These are phyloP conservation scores for Alternaria novae-zelandiae DNA, from an alignment of 2,329 filamentous ascomycete species.

Conservation along the genomic window DNA sequence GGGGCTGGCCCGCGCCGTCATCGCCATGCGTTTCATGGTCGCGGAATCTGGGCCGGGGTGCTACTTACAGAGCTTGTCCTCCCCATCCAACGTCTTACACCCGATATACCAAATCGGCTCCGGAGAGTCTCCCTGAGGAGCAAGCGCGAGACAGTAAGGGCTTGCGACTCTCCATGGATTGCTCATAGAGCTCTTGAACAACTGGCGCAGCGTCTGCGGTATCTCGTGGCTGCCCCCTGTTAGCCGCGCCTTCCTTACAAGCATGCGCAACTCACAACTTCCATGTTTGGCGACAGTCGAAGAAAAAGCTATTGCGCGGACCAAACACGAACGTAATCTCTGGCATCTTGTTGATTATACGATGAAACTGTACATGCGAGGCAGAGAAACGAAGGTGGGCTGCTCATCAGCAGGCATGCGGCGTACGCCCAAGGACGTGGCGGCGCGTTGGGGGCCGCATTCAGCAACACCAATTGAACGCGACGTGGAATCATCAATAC, in stretches of 20 bases:
- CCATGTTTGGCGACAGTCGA: slow-evolving; percentile 46
- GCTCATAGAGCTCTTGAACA: slow-evolving; percentile 42
- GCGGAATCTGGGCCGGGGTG: slow-evolving; percentile 1
- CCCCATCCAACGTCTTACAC: slow-evolving; percentile 39
- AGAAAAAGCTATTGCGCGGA: slow-evolving; percentile 46
- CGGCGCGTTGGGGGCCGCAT: slow-evolving; percentile 3
- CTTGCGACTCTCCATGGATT: slow-evolving; percentile 41
- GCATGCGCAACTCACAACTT: slow-evolving; percentile 36
- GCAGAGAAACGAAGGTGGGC: background rate
- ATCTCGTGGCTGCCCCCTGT: slow-evolving; percentile 39
- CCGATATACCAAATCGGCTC: slow-evolving; percentile 46
- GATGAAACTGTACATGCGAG: background rate
- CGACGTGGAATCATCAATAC: background rate
- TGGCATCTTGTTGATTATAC: slow-evolving; percentile 25
- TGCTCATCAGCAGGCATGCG: background rate
- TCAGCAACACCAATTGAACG: background rate
- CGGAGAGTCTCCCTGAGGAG: slow-evolving; percentile 31
- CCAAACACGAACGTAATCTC: slow-evolving; percentile 46
- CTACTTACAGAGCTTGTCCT: slow-evolving; percentile 46
- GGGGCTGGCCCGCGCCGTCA: slow-evolving; percentile 11
- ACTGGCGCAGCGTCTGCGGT: slow-evolving; percentile 41
- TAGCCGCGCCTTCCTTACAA: slow-evolving; percentile 16
- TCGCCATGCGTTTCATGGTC: slow-evolving; percentile 10
- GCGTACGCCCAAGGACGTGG: slow-evolving; percentile 7
- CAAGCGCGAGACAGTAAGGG: slow-evolving; percentile 44